These are phyloP conservation scores for Aspergillus indologenus DNA, from an alignment of 495 filamentous ascomycete genomes.

Conservation along the genomic window DNA sequence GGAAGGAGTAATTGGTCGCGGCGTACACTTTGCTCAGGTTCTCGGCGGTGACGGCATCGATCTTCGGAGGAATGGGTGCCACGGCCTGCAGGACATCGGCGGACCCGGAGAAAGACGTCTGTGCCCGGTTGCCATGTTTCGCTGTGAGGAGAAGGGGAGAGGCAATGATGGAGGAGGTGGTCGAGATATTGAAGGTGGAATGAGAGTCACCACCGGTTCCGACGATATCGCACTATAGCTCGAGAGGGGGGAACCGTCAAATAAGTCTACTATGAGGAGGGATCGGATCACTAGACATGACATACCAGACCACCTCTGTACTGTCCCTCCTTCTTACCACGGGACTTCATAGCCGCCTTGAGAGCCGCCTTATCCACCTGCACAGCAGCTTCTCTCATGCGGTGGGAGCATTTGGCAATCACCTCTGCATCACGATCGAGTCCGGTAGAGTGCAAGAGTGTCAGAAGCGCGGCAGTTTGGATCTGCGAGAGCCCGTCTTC, in stretches of 20 bases:
- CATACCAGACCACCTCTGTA: slow-evolving; percentile 70
- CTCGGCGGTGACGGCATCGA: slow-evolving; percentile 65
- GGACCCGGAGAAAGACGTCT: slow-evolving; percentile 91
- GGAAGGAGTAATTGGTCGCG: slow-evolving; percentile 84
- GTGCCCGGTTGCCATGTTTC: slow-evolving; percentile 96
- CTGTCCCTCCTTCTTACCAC: slow-evolving; percentile 58
- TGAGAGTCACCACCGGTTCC: slow-evolving; percentile 96
- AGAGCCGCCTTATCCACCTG: slow-evolving; percentile 61
- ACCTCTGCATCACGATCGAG: slow-evolving; percentile 75
- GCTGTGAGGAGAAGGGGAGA: slow-evolving; percentile 76
- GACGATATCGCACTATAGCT: slow-evolving; percentile 82
- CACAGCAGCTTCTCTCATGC: slow-evolving; percentile 67
- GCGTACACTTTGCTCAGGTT: slow-evolving; percentile 69
- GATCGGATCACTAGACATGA: background rate
- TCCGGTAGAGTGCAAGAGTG: slow-evolving; percentile 82
- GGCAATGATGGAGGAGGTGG: slow-evolving; percentile 88
- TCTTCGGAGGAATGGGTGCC: slow-evolving; percentile 63
- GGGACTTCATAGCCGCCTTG: slow-evolving; percentile 51
- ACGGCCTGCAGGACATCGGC: slow-evolving; percentile 83
- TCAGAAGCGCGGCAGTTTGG: slow-evolving; percentile 80
- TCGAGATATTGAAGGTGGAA: slow-evolving; percentile 97
- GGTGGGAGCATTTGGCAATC: slow-evolving; percentile 68
- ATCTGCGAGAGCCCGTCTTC: slow-evolving; percentile 77
- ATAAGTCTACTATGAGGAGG: background rate
- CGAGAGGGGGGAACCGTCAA: slow-evolving; percentile 3